phyloP scores from a whole-genome alignment of 306 rosid species.

The Hylodesmum podocarpum region DNA sequence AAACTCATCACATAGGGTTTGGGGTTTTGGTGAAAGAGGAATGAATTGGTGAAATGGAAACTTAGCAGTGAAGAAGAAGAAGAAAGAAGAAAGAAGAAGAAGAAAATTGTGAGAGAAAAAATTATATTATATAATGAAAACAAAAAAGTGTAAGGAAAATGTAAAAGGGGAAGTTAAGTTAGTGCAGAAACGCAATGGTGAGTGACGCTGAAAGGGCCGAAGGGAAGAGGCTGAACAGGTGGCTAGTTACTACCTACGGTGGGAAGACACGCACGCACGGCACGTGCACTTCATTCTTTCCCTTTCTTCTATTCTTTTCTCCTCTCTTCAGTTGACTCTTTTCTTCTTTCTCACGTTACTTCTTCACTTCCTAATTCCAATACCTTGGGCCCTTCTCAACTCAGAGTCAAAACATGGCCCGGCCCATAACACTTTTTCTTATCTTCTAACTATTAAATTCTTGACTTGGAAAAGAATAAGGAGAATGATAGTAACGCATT shows the following conservation, averaged over 20 bases:
- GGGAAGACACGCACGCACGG: neutral
- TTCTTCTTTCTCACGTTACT: neutral
- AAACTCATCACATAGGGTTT: constrained; percentile 44
- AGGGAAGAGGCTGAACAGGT: neutral
- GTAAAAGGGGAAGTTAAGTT: neutral
- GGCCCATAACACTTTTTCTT: neutral
- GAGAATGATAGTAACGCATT: too few species aligned
- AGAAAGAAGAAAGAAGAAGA: too few species aligned
- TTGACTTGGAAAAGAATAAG: too few species aligned
- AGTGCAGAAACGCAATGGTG: neutral
- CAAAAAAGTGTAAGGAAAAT: neutral
- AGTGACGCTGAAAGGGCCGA: neutral
- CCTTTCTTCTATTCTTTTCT: neutral
- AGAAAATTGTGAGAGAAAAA: neutral
- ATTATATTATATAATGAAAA: neutral
- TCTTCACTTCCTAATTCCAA: neutral
- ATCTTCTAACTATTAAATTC: neutral
- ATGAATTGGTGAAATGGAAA: neutral
- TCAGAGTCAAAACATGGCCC: neutral
- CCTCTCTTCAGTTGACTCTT: neutral
- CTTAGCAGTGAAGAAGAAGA: constrained; percentile 22
- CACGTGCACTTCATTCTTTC: neutral
- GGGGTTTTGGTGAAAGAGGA: neutral
- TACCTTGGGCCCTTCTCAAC: neutral
- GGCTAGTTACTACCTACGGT: neutral